Base-by-base conservation (phyloP, 768 basidiomycete genomes). In the Boletus pseudo-olivaceus region DNA sequence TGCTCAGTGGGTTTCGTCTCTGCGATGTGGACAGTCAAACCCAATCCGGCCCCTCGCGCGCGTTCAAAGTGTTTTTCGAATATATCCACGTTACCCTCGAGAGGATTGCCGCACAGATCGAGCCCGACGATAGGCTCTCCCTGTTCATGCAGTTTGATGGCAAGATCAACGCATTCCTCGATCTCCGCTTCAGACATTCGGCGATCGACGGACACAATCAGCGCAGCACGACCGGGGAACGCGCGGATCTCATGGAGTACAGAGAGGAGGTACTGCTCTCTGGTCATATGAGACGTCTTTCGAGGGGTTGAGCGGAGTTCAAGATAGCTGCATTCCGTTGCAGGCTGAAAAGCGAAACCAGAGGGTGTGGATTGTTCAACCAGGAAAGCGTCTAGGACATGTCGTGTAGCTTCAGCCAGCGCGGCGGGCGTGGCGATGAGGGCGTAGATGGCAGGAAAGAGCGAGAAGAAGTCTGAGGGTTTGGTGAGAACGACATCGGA, bases 271-370 rank as follows among this genome's bases (percentile, higher is more conserved):
- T 93, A 94, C 40, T 73, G 66, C 53, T 75, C 69, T 9, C 83
- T 74, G 7, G 74, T 76, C 85, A 92, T 88, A 5, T 75, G 59
- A 0, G 67, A 52, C 0, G 83, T 88, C 64, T 65, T 72, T 41
- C 84, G 78, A 0, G 90, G 92, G 0, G 88, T 92, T 10, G 84
- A 84, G n/a, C 92, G 82, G n/a, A 93, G 78, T 64, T 93, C 92
- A 33, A 94, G 75, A 63, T 91, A 91, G 5, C 70, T 70, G 55
- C 86, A 91, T 50, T 89, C 80, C 0, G 84, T 76, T 56, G 23
- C 75, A 20, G 61, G 56, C 12, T 48, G 45, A 42, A 55, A 67
- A 71, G 35, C 75, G 75, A 46, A 70, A 9, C 59, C 68, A 15
- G 57, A 2, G 3, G 66, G 66, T 14, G 66, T 54, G 15, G 59